These are phyloP conservation scores for Cladophialophora immunda DNA, from an alignment of 2,329 filamentous ascomycete genomes.

Conservation along the genomic window DNA sequence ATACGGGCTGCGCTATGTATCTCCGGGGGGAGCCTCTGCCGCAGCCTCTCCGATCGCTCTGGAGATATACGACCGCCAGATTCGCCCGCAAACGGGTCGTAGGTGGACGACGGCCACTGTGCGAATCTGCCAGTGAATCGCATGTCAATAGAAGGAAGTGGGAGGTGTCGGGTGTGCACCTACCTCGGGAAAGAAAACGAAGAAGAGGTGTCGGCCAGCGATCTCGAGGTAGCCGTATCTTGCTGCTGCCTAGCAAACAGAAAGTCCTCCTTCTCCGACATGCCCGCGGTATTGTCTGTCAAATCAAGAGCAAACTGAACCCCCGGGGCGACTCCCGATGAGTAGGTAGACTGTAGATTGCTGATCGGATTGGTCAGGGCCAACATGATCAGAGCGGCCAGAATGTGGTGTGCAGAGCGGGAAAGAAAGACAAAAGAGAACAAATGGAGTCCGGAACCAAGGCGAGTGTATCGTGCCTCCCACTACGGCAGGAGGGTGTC, in stretches of 20 bases:
- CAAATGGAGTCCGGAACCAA: slow-evolving; percentile 11
- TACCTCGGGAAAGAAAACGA: slow-evolving; percentile 30
- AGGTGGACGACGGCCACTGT: slow-evolving; percentile 31
- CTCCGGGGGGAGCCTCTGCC: slow-evolving; percentile 34
- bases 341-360: slow-evolving; percentile 32
- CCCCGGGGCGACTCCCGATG: slow-evolving; percentile 33
- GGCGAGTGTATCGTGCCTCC: slow-evolving; percentile 23
- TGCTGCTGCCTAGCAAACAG: slow-evolving; percentile 26
- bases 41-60: slow-evolving; percentile 32
- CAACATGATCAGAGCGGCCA: slow-evolving; percentile 35
- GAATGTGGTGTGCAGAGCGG: slow-evolving; percentile 26
- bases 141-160: slow-evolving; percentile 18
- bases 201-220: slow-evolving; percentile 24
- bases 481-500: slow-evolving; percentile 29
- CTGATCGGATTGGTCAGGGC: slow-evolving; percentile 34
- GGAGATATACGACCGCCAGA: slow-evolving; percentile 35
- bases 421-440: slow-evolving; percentile 17
- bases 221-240: slow-evolving; percentile 25
- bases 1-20: slow-evolving; percentile 32
- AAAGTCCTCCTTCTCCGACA: slow-evolving; percentile 33
- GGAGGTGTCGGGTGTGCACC: slow-evolving; percentile 6
- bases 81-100: slow-evolving; percentile 36
- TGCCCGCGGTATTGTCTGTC: slow-evolving; percentile 29
- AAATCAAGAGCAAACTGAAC: slow-evolving; percentile 38
- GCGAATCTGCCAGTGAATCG: slow-evolving; percentile 25